Evolutionary conservation across 2,329 filamentous ascomycete species (phyloP).

Genomic region (Fusarium piperis): DNA sequence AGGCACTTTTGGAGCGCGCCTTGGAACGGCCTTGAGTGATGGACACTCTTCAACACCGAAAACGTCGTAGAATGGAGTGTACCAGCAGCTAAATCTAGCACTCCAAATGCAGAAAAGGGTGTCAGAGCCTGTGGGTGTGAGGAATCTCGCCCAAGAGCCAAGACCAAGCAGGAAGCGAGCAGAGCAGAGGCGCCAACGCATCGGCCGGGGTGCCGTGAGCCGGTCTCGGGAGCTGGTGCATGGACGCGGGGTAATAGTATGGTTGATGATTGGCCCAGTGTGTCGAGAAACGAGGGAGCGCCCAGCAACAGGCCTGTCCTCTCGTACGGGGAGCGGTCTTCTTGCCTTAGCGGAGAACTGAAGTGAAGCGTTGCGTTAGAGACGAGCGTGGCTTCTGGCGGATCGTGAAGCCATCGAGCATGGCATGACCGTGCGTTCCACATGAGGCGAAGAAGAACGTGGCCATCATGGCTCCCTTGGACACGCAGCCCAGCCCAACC

Average conservation of each 20-base stretch:
- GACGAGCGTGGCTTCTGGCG: neutral
- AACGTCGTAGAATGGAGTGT: neutral
- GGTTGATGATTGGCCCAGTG: slow-evolving; percentile 28
- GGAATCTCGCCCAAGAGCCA: slow-evolving; percentile 15
- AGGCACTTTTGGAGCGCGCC: slow-evolving; percentile 4
- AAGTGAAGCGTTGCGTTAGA: neutral
- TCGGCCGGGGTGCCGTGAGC: slow-evolving; percentile 40
- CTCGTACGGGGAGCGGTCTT: neutral
- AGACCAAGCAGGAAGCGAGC: slow-evolving; percentile 13
- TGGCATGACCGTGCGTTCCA: slow-evolving; percentile 25
- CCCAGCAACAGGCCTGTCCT: neutral
- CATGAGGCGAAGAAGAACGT: slow-evolving; percentile 21
- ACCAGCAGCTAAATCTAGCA: slow-evolving; percentile 8
- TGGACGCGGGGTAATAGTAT: slow-evolving; percentile 38
- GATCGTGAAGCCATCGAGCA: slow-evolving; percentile 3
- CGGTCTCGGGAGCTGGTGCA: slow-evolving; percentile 42
- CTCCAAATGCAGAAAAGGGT: slow-evolving; percentile 11
- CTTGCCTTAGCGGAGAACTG: neutral
- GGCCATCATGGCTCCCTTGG: neutral
- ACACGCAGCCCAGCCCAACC: neutral
- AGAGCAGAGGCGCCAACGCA: slow-evolving; percentile 23
- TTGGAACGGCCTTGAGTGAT: neutral
- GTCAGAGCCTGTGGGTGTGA: slow-evolving; percentile 9
- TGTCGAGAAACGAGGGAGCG: neutral
- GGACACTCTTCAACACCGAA: slow-evolving; percentile 11